Percentiles rank a stretch among this genome's conserved stretches.
phyloP scores from a whole-genome alignment of 164 flowering plant species.

The Berberis thunbergii region DNA sequence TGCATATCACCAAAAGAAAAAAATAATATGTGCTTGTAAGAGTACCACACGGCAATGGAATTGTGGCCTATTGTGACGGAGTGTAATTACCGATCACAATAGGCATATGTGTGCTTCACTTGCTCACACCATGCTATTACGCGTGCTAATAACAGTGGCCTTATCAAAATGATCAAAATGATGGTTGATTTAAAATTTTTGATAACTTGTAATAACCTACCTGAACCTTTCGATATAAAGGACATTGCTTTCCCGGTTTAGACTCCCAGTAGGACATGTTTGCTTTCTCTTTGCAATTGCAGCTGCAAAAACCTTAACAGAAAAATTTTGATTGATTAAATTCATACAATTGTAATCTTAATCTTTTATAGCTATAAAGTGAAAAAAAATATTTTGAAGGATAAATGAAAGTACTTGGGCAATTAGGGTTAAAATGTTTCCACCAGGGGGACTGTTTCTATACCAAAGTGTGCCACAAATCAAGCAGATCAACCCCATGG shows the following conservation, averaged over 20 bases:
- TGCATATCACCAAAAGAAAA: too few species aligned
- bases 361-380: not conserved
- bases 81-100: too few species aligned
- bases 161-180: too few species aligned
- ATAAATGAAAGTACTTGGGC: constrained; percentile 47
- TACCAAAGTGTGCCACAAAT: constrained; percentile 61
- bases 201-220: constrained; percentile 1
- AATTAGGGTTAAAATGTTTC: constrained; percentile 79
- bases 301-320: constrained; percentile 71
- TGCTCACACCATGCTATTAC: too few species aligned
- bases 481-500: constrained; percentile 61
- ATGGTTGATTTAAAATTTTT: too few species aligned
- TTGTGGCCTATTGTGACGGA: too few species aligned
- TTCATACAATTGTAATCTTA: not conserved
- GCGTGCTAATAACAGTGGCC: too few species aligned
- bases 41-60: too few species aligned
- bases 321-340: not conserved
- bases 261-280: constrained; percentile 43
- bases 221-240: constrained; percentile 20
- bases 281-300: constrained; percentile 66
- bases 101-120: too few species aligned
- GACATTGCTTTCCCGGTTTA: constrained; percentile 10
- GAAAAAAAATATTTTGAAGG: not conserved
- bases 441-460: constrained; percentile 73
- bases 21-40: too few species aligned